Evolutionary conservation across 768 basidiomycete species (phyloP).

Genomic region (Pleurotus giganteus): DNA sequence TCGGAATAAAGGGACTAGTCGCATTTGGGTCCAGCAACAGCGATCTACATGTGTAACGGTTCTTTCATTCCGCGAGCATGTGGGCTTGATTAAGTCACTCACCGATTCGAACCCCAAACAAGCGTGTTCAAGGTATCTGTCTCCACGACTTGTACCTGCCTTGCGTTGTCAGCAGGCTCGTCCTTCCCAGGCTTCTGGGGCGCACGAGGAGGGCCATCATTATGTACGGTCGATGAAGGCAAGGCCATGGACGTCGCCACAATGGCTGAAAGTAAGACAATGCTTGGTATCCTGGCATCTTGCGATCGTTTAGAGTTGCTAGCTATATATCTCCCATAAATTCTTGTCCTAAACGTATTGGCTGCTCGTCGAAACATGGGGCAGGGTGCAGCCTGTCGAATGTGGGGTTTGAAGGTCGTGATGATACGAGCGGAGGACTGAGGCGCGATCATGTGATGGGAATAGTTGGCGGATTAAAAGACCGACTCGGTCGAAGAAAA

Average conservation of each 20-base stretch:
- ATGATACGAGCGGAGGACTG: background rate
- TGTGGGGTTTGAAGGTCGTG: background rate
- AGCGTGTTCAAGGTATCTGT: conserved; percentile 40
- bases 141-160: conserved; percentile 6
- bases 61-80: background rate
- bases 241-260: conserved; percentile 18
- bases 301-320: background rate
- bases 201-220: conserved; percentile 8
- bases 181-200: conserved; percentile 1
- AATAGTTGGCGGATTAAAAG: background rate
- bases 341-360: background rate
- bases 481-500: background rate
- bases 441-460: conserved; percentile 6
- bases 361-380: conserved; percentile 3
- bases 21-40: conserved; percentile 41
- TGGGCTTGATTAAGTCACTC: conserved; percentile 17
- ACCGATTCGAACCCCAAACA: conserved; percentile 80
- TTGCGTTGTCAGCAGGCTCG: background rate
- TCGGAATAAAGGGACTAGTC: conserved; percentile 38
- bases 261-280: conserved; percentile 13
- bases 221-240: conserved; percentile 7
- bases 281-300: background rate
- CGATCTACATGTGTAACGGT: conserved; percentile 32
- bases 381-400: background rate
- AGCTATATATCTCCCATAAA: background rate